Percentiles rank a stretch among this genome's conserved stretches.
Evolutionary conservation across 2,329 filamentous ascomycete genomes (phyloP).

Genomic region (Exophiala phaeomuriformis): DNA sequence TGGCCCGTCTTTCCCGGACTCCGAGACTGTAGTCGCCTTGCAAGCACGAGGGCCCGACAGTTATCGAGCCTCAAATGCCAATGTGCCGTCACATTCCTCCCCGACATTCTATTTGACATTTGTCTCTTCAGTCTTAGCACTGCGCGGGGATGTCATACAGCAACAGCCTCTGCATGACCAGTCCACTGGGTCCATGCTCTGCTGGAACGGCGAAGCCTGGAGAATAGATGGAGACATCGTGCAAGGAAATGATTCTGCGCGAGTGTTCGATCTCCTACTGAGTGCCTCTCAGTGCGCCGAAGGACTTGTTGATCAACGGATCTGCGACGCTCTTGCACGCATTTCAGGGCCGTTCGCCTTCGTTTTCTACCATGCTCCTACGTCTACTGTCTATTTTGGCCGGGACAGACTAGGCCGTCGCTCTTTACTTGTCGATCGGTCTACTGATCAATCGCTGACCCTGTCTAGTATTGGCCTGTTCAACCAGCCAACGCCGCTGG

Average conservation of each 20-base stretch:
- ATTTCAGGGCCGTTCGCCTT: slow-evolving; percentile 85
- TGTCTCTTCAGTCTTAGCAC: slow-evolving; percentile 77
- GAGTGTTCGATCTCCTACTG: slow-evolving; percentile 56
- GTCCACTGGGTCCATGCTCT: slow-evolving; percentile 59
- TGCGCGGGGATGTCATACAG: slow-evolving; percentile 68
- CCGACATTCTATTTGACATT: slow-evolving; percentile 50
- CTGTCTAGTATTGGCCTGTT: slow-evolving; percentile 69
- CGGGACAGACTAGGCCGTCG: slow-evolving; percentile 81
- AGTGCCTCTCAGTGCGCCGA: slow-evolving; percentile 32
- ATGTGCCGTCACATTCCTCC: slow-evolving; percentile 13
- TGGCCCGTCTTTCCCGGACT: slow-evolving; percentile 48
- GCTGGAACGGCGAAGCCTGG: slow-evolving; percentile 99
- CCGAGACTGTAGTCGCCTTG: slow-evolving; percentile 33
- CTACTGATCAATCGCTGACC: slow-evolving; percentile 41
- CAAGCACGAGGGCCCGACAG: slow-evolving; percentile 41
- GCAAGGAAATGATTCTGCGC: slow-evolving; percentile 67
- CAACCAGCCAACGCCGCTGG: slow-evolving; percentile 36
- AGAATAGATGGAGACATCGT: slow-evolving; percentile 54
- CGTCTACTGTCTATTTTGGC: slow-evolving; percentile 65
- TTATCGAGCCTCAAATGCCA: slow-evolving; percentile 29
- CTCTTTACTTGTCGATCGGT: slow-evolving; percentile 55
- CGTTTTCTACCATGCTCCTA: slow-evolving; percentile 64
- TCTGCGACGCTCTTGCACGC: slow-evolving; percentile 50
- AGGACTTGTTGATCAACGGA: slow-evolving; percentile 22
- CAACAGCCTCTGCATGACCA: slow-evolving; percentile 63